Evolutionary conservation across 306 rosid species (phyloP).

Genomic region (Inga laurina): DNA sequence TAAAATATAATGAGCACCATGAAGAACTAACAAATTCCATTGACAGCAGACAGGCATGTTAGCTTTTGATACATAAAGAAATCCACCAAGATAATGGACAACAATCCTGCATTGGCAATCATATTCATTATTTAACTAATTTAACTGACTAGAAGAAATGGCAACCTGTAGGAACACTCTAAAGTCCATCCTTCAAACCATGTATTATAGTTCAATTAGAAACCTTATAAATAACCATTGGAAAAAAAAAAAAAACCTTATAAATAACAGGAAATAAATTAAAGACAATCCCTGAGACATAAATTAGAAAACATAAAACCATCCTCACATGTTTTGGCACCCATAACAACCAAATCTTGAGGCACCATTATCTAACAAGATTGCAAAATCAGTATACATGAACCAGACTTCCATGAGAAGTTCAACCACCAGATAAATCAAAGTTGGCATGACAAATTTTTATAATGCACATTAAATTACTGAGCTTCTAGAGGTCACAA

Average conservation of each 20-base stretch:
- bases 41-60: conserved; percentile 34
- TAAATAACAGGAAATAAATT: neutral
- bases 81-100: neutral
- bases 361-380: neutral
- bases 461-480: neutral
- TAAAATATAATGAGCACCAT: conserved; percentile 26
- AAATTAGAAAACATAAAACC: neutral
- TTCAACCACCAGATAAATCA: neutral
- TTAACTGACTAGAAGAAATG: neutral
- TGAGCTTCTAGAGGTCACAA: neutral
- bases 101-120: conserved; percentile 37
- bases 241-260: neutral
- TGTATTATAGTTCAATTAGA: neutral
- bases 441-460: neutral
- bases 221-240: neutral
- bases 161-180: neutral
- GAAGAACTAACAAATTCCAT: conserved; percentile 29
- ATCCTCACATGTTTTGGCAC: neutral
- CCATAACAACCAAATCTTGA: neutral
- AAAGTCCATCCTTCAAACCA: neutral
- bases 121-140: conserved; percentile 8
- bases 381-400: neutral
- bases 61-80: conserved; percentile 8
- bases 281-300: neutral
- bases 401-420: neutral